Conservation (phyloP, 805 yeast species). For the Saccharomycopsis babjevae region DNA sequence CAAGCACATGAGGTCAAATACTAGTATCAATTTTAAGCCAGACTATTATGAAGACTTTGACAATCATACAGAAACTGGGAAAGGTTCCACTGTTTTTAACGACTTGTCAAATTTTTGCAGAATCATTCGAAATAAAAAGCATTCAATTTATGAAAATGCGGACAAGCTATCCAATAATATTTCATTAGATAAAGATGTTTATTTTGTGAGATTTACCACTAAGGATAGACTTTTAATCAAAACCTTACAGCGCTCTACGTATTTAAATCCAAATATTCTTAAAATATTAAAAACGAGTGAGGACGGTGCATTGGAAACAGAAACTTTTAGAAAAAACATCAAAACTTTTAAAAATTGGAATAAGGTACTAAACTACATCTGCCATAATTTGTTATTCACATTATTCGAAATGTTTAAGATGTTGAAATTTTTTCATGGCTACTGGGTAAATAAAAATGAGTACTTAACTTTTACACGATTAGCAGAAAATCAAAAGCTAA, state of each 20-base stretch:
- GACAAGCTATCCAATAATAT: conserved; percentile 8
- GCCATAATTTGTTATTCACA: conserved; percentile 9
- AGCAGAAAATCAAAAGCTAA: conserved; percentile 7
- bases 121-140: conserved; percentile 6
- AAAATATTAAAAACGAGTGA: neutral
- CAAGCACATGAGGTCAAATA: conserved; percentile 11
- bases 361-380: conserved; percentile 4
- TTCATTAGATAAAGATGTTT: neutral
- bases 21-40: conserved; percentile 12
- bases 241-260: neutral
- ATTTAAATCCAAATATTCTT: neutral
- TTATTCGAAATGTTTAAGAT: conserved; percentile 14
- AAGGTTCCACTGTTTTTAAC: conserved; percentile 9
- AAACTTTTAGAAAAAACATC: conserved; percentile 1
- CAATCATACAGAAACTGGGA: neutral
- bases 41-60: conserved; percentile 2
- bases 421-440: conserved; percentile 13
- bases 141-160: neutral
- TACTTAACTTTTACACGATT: conserved; percentile 7
- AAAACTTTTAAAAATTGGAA: conserved; percentile 1
- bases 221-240: neutral
- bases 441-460: conserved; percentile 16
- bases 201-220: neutral
- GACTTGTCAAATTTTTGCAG: conserved; percentile 9
- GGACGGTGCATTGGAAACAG: neutral